Conservation (phyloP, 2,329 filamentous ascomycete genomes). For the Pyricularia grisea region DNA sequence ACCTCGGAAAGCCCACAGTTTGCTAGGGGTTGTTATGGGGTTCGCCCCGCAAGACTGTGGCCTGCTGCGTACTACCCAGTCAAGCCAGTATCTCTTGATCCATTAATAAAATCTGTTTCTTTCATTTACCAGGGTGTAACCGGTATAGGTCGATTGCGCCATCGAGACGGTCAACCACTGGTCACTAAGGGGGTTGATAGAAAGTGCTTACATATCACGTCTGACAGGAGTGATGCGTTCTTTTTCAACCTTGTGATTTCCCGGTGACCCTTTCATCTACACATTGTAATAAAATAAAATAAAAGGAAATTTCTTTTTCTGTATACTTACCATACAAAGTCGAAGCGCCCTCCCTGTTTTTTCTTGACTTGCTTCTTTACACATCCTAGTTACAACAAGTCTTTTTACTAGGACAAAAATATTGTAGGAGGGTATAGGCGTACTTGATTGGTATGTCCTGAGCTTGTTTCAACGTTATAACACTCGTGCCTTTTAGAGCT, state of each 20-base stretch:
- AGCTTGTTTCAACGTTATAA: not conserved
- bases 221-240: not conserved
- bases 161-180: not conserved
- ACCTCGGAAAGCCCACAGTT: not conserved
- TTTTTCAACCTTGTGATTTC: not conserved
- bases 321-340: not conserved
- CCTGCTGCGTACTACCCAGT: not conserved
- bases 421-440: not conserved
- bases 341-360: not conserved
- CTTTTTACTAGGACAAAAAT: not conserved
- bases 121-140: not conserved
- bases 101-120: not conserved
- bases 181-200: not conserved
- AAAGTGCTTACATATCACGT: not conserved
- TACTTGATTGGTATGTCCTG: not conserved
- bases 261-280: not conserved
- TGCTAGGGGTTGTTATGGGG: not conserved
- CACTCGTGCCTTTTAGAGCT: not conserved
- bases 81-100: not conserved
- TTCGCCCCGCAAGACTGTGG: not conserved
- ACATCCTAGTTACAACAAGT: not conserved
- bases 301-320: not conserved
- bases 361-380: not conserved
- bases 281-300: not conserved
- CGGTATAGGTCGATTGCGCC: slow-evolving; percentile 2